Evolutionary conservation across 2,329 filamentous ascomycete genomes (phyloP), one percentile per base, ranked within the genome.

Genomic region (Mariannaea sp.): DNA sequence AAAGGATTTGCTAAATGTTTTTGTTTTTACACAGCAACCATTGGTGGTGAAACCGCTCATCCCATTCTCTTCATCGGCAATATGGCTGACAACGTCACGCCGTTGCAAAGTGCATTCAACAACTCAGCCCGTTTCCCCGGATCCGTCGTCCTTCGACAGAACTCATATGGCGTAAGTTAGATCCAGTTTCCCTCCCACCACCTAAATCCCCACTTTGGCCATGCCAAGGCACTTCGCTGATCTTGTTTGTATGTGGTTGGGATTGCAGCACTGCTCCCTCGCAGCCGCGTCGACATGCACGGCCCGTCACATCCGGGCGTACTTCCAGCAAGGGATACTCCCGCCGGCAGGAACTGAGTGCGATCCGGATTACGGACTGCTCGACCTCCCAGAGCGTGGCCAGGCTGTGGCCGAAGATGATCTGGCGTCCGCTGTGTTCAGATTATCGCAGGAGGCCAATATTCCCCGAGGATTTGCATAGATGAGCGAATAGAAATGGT

Each of bases 191-290:
- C 33, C 7, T 32, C 5, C 13, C 16, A n/a, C n/a, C n/a, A n/a
- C n/a, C n/a, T n/a, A n/a, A n/a, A n/a, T n/a, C n/a, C n/a, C n/a
- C n/a, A n/a, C n/a, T n/a, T n/a, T n/a, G n/a, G n/a, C n/a, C n/a
- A n/a, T n/a, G n/a, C n/a, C n/a, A n/a, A n/a, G n/a, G n/a, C n/a
- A n/a, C n/a, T n/a, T n/a, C n/a, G n/a, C n/a, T n/a, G n/a, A n/a
- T n/a, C n/a, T n/a, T n/a, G n/a, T n/a, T n/a, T n/a, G n/a, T n/a
- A n/a, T n/a, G n/a, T n/a, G n/a, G n/a, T n/a, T n/a, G n/a, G n/a
- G n/a, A n/a, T n/a, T 13, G 13, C 19, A 81, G 77, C 83, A 85
- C 56, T 82, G 79, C 6, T 75, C 73, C 12, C 64, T 78, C 4
- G 69, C 78, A 1, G 72, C 75, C 5, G 70, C 77, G 1, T 79